phyloP scores from a whole-genome alignment of 2,329 filamentous ascomycete genomes.

The Rhinocladiella similis region DNA sequence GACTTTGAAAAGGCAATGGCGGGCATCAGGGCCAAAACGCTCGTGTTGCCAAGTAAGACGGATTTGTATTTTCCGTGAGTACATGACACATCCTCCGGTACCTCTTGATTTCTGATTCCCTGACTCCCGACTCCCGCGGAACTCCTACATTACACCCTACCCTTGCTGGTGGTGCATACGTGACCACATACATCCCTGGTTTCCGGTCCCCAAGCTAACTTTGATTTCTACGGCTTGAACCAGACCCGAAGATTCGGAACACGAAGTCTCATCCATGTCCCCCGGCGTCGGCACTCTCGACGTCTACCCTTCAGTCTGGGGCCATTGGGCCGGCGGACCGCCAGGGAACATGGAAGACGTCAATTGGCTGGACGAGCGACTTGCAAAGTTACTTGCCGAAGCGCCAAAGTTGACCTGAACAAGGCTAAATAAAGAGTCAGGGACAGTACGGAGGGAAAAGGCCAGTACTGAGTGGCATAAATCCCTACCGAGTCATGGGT shows the following conservation, averaged over 20 bases:
- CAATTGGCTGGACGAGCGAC: constrained; percentile 67
- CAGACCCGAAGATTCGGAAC: constrained; percentile 73
- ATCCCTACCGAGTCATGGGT: too few species aligned
- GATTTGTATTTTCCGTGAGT: constrained; percentile 76
- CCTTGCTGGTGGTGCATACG: too few species aligned
- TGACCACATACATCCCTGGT: too few species aligned
- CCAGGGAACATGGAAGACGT: constrained; percentile 70
- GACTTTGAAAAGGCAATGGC: constrained; percentile 66
- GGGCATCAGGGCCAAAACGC: constrained; percentile 68
- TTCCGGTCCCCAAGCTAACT: too few species aligned
- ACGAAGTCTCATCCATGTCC: constrained; percentile 66
- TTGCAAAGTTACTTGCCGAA: constrained; percentile 54
- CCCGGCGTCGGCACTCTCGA: constrained; percentile 57
- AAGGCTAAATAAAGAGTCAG: not conserved
- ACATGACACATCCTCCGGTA: not conserved
- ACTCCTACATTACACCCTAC: too few species aligned
- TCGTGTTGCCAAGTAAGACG: constrained; percentile 71
- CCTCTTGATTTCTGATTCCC: too few species aligned
- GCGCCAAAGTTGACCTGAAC: constrained; percentile 18
- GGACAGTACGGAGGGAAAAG: too few species aligned
- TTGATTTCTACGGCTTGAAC: too few species aligned
- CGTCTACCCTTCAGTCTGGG: constrained; percentile 64
- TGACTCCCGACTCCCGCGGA: too few species aligned
- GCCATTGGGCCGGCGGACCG: constrained; percentile 68
- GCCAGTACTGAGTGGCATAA: too few species aligned